A percentile compares a stretch with the other conserved stretches of the same genome.
These are phyloP conservation scores for Penicillium subrubescens DNA, from an alignment of 495 filamentous ascomycete genomes.

Conservation along the genomic window DNA sequence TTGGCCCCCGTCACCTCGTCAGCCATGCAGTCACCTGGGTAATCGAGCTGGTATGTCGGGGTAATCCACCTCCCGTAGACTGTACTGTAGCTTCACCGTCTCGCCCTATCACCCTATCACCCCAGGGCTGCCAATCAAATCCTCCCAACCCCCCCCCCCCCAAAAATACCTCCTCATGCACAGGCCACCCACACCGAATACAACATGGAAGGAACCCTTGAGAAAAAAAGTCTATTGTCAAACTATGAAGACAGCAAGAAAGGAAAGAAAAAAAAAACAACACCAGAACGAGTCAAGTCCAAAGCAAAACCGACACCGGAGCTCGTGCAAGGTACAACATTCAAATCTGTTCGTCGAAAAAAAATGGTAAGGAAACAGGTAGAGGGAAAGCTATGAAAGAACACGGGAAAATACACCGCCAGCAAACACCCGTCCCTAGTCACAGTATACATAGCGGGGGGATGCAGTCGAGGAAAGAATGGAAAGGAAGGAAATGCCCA, in stretches of 20 bases:
- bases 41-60: neutral
- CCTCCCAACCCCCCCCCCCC: neutral
- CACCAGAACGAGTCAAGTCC: constrained; percentile 18
- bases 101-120: neutral
- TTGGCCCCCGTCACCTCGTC: too few species aligned
- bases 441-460: constrained; percentile 22
- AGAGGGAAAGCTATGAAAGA: constrained; percentile 1
- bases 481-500: constrained; percentile 4
- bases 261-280: constrained; percentile 22
- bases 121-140: neutral
- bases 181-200: neutral
- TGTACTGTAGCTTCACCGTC: too few species aligned
- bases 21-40: too few species aligned
- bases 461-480: constrained; percentile 20
- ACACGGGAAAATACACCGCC: constrained; percentile 19
- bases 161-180: neutral
- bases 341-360: constrained; percentile 30
- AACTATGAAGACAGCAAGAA: constrained; percentile 31
- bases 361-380: constrained; percentile 6
- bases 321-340: constrained; percentile 35
- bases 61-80: neutral
- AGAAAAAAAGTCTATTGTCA: constrained; percentile 33
- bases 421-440: constrained; percentile 20
- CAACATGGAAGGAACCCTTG: constrained; percentile 4
- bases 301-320: constrained; percentile 34